Percentiles rank a stretch among this genome's conserved stretches.
These are phyloP conservation scores for Grammothele lineata DNA, from an alignment of 768 basidiomycete genomes.

Conservation along the genomic window DNA sequence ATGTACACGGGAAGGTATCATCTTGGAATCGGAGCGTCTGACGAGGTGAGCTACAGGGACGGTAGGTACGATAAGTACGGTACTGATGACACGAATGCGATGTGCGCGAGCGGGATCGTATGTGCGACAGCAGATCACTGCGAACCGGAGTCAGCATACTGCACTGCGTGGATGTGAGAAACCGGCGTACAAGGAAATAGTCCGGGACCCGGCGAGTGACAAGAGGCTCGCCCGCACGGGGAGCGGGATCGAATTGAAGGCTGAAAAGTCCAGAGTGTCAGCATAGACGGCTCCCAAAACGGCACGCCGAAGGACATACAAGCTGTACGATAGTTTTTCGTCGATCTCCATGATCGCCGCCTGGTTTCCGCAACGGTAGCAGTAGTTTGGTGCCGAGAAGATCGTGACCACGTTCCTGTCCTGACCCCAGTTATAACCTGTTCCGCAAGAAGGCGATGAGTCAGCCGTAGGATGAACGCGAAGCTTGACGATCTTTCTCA, in stretches of 20 bases:
- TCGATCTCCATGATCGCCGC: conserved; percentile 99
- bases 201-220: conserved; percentile 94
- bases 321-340: conserved; percentile 93
- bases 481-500: conserved; percentile 31
- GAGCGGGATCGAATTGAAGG: conserved; percentile 99
- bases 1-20: conserved; percentile 20
- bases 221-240: conserved; percentile 95
- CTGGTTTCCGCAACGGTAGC: conserved; percentile 99
- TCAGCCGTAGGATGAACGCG: conserved; percentile 5
- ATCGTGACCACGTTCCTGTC: conserved; percentile 99
- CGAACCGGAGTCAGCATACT: no score
- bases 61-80: conserved; percentile 26
- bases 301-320: conserved; percentile 60
- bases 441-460: not conserved
- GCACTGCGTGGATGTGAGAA: not conserved
- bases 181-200: conserved; percentile 76
- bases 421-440: conserved; percentile 96
- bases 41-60: conserved; percentile 23
- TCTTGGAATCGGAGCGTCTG: conserved; percentile 12
- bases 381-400: conserved; percentile 99
- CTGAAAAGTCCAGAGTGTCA: conserved; percentile 36
- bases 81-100: conserved; percentile 21
- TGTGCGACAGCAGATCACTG: conserved; percentile 21
- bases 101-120: conserved; percentile 3
- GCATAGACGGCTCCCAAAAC: conserved; percentile 2